phyloP scores from a whole-genome alignment of 2,329 filamentous ascomycete genomes.

The Rutstroemia sp. region DNA sequence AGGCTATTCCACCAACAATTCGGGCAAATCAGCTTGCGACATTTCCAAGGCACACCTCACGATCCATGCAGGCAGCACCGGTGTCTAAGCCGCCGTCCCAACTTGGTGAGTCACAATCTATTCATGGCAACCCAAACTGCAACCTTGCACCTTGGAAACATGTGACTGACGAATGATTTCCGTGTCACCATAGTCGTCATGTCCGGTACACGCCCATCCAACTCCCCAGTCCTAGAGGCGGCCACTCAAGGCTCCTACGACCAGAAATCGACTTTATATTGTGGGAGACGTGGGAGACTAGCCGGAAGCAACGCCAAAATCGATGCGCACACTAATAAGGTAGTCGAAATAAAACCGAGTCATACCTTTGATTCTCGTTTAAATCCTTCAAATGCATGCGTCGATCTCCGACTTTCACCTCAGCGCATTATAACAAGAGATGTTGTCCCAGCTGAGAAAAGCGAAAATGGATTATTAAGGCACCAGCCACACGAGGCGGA shows the following conservation, averaged over 20 bases:
- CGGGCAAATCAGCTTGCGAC: background rate
- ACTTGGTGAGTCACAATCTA: constrained; percentile 9
- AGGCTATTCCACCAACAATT: constrained; percentile 1
- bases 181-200: background rate
- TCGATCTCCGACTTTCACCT: background rate
- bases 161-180: background rate
- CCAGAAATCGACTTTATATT: background rate
- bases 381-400: background rate
- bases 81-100: constrained; percentile 2
- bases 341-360: background rate
- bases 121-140: background rate
- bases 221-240: background rate
- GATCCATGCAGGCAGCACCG: background rate
- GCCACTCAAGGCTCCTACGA: background rate
- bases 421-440: constrained; percentile 1
- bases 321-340: background rate
- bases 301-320: background rate
- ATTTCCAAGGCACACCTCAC: background rate
- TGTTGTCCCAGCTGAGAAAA: background rate
- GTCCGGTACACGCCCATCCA: background rate
- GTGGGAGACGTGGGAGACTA: background rate
- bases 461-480: background rate
- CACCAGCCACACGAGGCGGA: background rate
- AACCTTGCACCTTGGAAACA: background rate
- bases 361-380: background rate